phyloP scores from a whole-genome alignment of 805 yeast genomes.

The Millerozyma miso region DNA sequence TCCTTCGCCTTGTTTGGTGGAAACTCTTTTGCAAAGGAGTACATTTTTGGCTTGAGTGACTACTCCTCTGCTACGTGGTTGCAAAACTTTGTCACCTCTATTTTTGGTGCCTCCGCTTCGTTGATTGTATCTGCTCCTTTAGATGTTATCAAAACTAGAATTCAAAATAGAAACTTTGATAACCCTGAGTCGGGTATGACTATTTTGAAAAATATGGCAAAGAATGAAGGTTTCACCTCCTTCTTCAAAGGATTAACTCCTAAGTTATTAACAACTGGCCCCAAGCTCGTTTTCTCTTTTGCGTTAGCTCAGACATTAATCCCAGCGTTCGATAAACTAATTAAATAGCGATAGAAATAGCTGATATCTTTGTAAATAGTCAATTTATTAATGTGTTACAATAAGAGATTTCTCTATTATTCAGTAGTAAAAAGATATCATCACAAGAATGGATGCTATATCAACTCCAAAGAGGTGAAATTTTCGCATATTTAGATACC shows the following conservation, averaged over 20 bases:
- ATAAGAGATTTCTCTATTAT: too few relatives aligned
- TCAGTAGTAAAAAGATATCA: too few relatives aligned
- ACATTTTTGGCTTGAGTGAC: conserved; percentile 79
- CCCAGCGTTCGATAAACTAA: conserved; percentile 84
- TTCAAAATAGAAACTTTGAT: conserved; percentile 93
- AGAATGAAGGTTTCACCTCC: conserved; percentile 83
- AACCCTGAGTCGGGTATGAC: conserved; percentile 92
- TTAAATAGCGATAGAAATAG: conserved; percentile 25
- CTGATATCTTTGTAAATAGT: conserved; percentile 2
- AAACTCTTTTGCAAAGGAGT: conserved; percentile 97
- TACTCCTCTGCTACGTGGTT: conserved; percentile 90
- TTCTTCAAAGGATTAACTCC: conserved; percentile 98
- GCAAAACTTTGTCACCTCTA: conserved; percentile 92
- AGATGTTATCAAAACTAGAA: conserved; percentile 97
- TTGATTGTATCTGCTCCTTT: conserved; percentile 95
- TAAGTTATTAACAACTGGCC: conserved; percentile 94
- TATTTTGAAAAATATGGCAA: conserved; percentile 87
- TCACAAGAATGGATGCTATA: too few relatives aligned
- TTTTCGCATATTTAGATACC: too few relatives aligned
- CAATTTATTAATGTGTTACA: not conserved
- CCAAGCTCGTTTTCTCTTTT: conserved; percentile 95
- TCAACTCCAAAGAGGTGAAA: too few relatives aligned
- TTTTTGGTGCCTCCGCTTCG: conserved; percentile 95
- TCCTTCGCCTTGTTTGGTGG: conserved; percentile 98
- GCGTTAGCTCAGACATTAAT: conserved; percentile 96